Base-by-base conservation (phyloP, 495 filamentous ascomycete genomes). In the Penicillium maclennaniae region DNA sequence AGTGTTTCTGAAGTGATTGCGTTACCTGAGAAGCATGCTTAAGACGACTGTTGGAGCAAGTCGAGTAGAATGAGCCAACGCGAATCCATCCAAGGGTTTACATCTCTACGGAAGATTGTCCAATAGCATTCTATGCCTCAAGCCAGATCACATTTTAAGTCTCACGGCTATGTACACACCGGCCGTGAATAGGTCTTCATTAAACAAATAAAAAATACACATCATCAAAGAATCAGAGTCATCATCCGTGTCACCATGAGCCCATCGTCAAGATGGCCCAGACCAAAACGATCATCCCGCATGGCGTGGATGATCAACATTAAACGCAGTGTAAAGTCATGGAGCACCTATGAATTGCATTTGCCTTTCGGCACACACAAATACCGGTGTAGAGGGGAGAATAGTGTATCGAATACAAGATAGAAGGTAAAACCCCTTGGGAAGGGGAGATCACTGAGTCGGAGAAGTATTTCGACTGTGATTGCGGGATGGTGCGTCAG, bases 401-500 rank as follows among this genome's bases (percentile, higher is more conserved):
- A 20, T 9, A 17, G 16, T 40, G 16, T n/a, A 40, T n/a, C 26
- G 25, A 27, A 40, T 16, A 40, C 38, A 40, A 14, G n/a, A 40
- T 40, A 20, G 38, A 20, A 40, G 31, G 38, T 40, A 20, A 40
- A 19, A 0, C 23, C 23, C 23, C 5, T 5, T 2, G 23, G 5
- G 20, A 7, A 16, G 0, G 20, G 14, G 38, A 14, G 9, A 43
- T 50, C 44, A 55, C 15, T n/a, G 43, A n/a, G 23, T 36, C 5
- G 50, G 50, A 16, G 43, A 47, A 25, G 59, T 51, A 47, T 66
- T 66, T 6, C 46, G 62, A 27, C 56, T 53, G 48, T 43, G 63
- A 47, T 67, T 67, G 21, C 48, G 64, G 41, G 56, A 50, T 10
- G 69, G 53, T 36, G 65, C 65, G 25, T 53, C 53, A 34, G 67